Conservation (phyloP, 2,329 filamentous ascomycete species). For the Ophiocordyceps australis region DNA sequence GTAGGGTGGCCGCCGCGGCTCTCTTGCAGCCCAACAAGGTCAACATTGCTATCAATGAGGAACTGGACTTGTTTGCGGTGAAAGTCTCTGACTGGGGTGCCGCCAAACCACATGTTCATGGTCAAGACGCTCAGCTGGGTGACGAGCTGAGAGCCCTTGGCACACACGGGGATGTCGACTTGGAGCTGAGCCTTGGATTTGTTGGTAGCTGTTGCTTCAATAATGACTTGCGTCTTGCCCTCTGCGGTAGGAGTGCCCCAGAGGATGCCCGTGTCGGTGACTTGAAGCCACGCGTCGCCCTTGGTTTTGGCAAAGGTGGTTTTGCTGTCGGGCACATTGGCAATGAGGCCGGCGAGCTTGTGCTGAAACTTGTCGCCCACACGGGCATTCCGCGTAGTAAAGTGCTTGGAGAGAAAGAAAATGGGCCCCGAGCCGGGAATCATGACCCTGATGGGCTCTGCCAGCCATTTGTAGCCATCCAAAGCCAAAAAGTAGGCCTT, state of each 20-base stretch:
- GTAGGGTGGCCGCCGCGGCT: conserved; percentile 10
- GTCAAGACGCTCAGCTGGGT: conserved; percentile 15
- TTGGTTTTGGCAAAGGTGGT: conserved; percentile 11
- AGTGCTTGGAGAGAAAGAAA: conserved; percentile 11
- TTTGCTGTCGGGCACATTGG: conserved; percentile 5
- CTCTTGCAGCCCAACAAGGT: conserved; percentile 20
- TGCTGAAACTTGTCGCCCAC: conserved; percentile 13
- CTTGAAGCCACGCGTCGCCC: conserved; percentile 12
- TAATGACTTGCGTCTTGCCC: conserved; percentile 6
- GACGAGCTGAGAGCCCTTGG: conserved; percentile 10
- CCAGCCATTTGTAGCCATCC: conserved; percentile 17
- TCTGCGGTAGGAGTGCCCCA: conserved; percentile 13
- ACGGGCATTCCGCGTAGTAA: conserved; percentile 17
- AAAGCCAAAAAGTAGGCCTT: conserved; percentile 16
- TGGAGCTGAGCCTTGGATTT: conserved; percentile 8
- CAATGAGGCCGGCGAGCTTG: conserved; percentile 13
- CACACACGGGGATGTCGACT: conserved; percentile 14
- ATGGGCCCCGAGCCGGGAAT: conserved; percentile 6
- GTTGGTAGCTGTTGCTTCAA: conserved; percentile 10
- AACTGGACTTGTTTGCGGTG: conserved; percentile 19
- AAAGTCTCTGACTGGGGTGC: conserved; percentile 14
- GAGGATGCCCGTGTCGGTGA: conserved; percentile 13
- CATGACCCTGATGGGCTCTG: conserved; percentile 12
- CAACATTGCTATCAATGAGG: conserved; percentile 11
- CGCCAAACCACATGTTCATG: conserved; percentile 21